phyloP scores from a whole-genome alignment of 768 basidiomycete genomes.

The Tricholoma furcatifolium region DNA sequence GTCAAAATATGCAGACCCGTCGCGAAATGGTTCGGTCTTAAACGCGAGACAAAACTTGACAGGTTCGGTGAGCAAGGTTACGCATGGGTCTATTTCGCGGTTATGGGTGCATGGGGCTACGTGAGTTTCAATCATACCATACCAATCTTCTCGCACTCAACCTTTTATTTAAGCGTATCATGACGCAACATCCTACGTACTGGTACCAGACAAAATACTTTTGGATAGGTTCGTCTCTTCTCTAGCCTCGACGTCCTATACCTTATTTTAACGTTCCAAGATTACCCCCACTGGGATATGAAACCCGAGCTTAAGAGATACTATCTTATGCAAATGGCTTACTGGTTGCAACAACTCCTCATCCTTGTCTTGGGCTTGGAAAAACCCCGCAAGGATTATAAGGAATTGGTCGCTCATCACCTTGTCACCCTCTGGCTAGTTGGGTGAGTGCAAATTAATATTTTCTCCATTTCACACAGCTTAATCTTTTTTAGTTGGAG shows the following conservation, averaged over 20 bases:
- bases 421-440: constrained; percentile 94
- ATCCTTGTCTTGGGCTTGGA: constrained; percentile 84
- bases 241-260: background rate
- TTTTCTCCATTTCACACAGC: background rate
- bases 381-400: constrained; percentile 91
- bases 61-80: constrained; percentile 94
- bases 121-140: constrained; percentile 47
- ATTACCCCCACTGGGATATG: constrained; percentile 91
- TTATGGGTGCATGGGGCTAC: constrained; percentile 73
- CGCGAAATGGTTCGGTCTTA: constrained; percentile 71
- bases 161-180: constrained; percentile 58
- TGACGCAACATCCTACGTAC: constrained; percentile 77
- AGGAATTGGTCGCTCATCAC: constrained; percentile 87
- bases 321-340: constrained; percentile 90
- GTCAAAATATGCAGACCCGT: constrained; percentile 64
- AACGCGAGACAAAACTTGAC: constrained; percentile 61
- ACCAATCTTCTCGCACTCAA: constrained; percentile 1
- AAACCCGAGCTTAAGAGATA: constrained; percentile 81
- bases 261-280: constrained; percentile 33
- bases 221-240: constrained; percentile 64
- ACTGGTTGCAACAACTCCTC: constrained; percentile 93
- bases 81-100: constrained; percentile 74
- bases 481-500: constrained; percentile 64
- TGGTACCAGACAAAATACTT: constrained; percentile 85
- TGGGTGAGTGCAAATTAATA: constrained; percentile 47